These are phyloP conservation scores for Escovopsis sp. DNA, from an alignment of 2,329 filamentous ascomycete genomes.

Conservation along the genomic window DNA sequence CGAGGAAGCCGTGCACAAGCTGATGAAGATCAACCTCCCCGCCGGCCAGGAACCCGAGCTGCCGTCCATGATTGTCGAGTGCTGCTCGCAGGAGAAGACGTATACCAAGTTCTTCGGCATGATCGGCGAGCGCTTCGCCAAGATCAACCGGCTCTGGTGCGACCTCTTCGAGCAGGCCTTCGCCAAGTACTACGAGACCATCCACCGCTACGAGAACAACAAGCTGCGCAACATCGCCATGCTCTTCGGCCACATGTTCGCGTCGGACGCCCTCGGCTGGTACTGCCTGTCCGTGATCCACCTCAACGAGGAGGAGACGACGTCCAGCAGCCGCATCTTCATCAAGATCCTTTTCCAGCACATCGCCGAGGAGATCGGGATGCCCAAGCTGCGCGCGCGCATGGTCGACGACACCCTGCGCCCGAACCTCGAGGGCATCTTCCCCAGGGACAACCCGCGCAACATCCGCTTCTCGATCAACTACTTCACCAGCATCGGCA, in stretches of 20 bases:
- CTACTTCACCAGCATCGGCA: conserved; percentile 96
- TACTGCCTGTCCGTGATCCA: conserved; percentile 74
- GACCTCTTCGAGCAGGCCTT: conserved; percentile 87
- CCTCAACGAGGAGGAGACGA: conserved; percentile 93
- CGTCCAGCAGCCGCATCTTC: conserved; percentile 90
- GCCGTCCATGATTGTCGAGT: conserved; percentile 94
- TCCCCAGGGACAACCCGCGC: conserved; percentile 76
- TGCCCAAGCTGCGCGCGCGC: conserved; percentile 61
- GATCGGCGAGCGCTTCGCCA: conserved; percentile 88
- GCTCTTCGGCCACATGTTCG: conserved; percentile 84
- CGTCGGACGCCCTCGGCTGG: conserved; percentile 83
- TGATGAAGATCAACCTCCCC: conserved; percentile 87
- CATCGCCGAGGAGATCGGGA: conserved; percentile 71
- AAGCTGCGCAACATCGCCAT: conserved; percentile 86
- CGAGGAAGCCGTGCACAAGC: conserved; percentile 92
- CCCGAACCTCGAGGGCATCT: conserved; percentile 68
- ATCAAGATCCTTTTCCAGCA: conserved; percentile 97
- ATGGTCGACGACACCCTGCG: conserved; percentile 67
- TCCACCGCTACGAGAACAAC: conserved; percentile 94
- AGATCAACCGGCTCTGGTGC: conserved; percentile 88
- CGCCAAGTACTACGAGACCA: conserved; percentile 88
- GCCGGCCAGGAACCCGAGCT: conserved; percentile 77
- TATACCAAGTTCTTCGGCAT: conserved; percentile 96
- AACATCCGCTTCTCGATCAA: conserved; percentile 97
- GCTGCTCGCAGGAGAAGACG: conserved; percentile 89